Evolutionary conservation across 108 stramenopile genomes (phyloP).

Genomic region (Ochromonas danica): DNA sequence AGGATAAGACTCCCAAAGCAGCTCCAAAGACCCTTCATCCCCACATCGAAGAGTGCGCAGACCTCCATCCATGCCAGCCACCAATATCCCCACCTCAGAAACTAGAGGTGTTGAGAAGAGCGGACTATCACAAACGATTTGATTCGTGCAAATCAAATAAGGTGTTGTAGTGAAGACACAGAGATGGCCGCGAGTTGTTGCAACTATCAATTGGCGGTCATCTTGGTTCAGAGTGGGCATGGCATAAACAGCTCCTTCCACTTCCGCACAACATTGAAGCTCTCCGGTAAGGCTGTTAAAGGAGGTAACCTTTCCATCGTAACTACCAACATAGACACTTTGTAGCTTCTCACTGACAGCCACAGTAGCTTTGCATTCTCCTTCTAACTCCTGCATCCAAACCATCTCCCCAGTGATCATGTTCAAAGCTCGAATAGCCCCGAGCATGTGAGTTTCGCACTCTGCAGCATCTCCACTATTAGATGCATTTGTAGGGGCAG

Average conservation of each 20-base stretch:
- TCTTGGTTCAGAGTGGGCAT: neutral
- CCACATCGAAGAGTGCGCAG: neutral
- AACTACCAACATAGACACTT: neutral
- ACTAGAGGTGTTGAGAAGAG: neutral
- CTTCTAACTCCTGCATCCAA: neutral
- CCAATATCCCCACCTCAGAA: neutral
- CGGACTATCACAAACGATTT: neutral
- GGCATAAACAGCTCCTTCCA: neutral
- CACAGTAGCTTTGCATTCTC: neutral
- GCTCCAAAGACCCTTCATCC: neutral
- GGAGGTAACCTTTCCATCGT: neutral
- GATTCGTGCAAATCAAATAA: neutral
- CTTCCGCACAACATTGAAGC: neutral
- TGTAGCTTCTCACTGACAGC: too few species aligned
- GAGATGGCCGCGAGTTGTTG: slow-evolving; percentile 1
- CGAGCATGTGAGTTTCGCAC: neutral
- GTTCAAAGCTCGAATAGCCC: neutral
- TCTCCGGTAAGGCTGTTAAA: neutral
- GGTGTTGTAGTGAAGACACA: neutral
- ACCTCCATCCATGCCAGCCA: neutral
- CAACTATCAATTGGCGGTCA: neutral
- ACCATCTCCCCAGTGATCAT: neutral
- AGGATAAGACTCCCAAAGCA: neutral
- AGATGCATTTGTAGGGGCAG: neutral
- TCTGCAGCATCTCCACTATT: neutral